Percentiles rank a stretch among this genome's conserved stretches.
Conservation (phyloP, 129 eudicot genomes). For the Silybum marianum region DNA sequence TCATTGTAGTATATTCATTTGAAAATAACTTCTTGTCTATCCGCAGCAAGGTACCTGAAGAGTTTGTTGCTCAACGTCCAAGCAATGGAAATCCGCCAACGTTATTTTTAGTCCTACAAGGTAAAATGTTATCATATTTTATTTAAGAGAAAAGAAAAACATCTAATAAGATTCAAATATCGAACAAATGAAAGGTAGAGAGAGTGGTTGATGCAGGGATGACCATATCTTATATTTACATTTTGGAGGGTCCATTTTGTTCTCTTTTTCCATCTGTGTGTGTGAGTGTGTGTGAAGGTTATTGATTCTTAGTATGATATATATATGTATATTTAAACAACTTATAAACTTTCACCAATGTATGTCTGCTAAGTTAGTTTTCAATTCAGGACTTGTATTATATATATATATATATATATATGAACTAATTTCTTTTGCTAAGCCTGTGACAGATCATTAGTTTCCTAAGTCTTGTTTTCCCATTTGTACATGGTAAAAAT, state of each 20-base stretch:
- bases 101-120: conserved; percentile 75
- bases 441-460: neutral
- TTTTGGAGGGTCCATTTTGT: neutral
- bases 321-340: neutral
- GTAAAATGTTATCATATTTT: conserved; percentile 34
- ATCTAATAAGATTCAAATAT: conserved; percentile 20
- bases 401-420: too few species aligned
- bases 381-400: neutral
- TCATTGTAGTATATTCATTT: neutral
- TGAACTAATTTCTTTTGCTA: neutral
- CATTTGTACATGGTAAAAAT: neutral
- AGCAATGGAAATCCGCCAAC: conserved; percentile 97
- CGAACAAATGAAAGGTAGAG: neutral
- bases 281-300: too few species aligned
- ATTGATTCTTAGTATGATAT: too few species aligned
- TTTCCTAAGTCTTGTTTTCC: neutral
- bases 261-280: neutral
- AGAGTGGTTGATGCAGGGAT: neutral
- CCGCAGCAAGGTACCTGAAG: conserved; percentile 92
- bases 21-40: neutral
- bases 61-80: conserved; percentile 89
- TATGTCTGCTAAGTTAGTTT: neutral
- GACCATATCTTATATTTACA: neutral
- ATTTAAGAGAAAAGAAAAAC: neutral
- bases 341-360: neutral